Evolutionary conservation across 1,284 basidiomycete genomes (phyloP), one percentile per base, ranked within the genome.

Genomic region (Schizophyllum amplum): DNA sequence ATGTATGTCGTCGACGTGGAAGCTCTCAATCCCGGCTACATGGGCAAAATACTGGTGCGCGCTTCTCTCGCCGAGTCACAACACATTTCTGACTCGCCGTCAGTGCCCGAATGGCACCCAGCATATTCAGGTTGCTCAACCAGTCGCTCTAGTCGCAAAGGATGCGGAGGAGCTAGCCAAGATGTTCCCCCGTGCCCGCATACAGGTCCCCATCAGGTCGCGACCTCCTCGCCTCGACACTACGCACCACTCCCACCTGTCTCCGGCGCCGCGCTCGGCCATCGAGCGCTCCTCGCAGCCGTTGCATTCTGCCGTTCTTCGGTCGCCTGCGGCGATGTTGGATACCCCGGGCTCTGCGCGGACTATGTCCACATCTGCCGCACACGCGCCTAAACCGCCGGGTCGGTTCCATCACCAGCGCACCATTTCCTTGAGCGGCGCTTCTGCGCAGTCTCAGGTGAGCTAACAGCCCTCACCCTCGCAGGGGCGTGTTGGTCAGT

Each of bases 121-220:
- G 22, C 68, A 73, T 54, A 70, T 76, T n/a, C 72, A 71, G 4
- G 69, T 75, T 20, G 73, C 74, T 57, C 67, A 75, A 57, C 65
- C 74, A 21, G 72, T 75, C 24, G 74, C 72, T 5, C 66, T 74
- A 11, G 72, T 75, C 20, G 68, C 69, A 9, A 64, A 64, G 47
- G 67, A 70, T 55, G 56, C 63, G 33, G 59, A 64, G 51, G 71
- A 73, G 57, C 64, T 72, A 21, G 61, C 65, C 1, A 49, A 60
- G 20, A 52, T 67, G 20, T 62, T 64, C 55, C 62, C 60, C 24
- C 55, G 58, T 21, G 23, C 57, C 13, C 52, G 59, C 47, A 55
- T 58, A 21, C 58, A 57, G 27, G 53, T 60, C 11, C 66, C 67
- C 26, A 56, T 57, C 2, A 60, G 66, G 46, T 62, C 66, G n/a